Percentiles rank a stretch among this genome's conserved stretches.
phyloP scores from a whole-genome alignment of 1,284 basidiomycete genomes.

The Mycena sp. region DNA sequence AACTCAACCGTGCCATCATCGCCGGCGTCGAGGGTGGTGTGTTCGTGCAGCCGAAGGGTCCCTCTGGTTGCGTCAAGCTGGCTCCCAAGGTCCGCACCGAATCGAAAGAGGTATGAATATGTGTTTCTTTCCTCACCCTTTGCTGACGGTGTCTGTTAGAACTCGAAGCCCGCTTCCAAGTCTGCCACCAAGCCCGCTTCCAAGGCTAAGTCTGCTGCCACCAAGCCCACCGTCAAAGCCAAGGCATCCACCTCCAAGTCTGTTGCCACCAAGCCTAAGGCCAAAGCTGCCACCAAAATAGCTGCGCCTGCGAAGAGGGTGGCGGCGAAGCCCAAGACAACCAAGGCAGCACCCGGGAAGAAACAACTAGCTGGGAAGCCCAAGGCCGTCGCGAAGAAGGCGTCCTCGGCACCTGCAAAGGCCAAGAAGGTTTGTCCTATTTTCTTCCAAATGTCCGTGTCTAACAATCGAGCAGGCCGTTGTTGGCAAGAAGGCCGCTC shows the following conservation, averaged over 20 bases:
- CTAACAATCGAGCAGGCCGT: constrained; percentile 15
- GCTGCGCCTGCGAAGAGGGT: constrained; percentile 15
- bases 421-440: constrained; percentile 22
- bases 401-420: constrained; percentile 10
- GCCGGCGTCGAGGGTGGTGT: constrained; percentile 22
- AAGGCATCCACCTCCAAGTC: constrained; percentile 8
- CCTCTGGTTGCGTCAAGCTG: constrained; percentile 26
- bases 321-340: not conserved
- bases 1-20: constrained; percentile 28
- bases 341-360: constrained; percentile 17
- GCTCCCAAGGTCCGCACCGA: constrained; percentile 20
- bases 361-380: constrained; percentile 19
- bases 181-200: not conserved
- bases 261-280: constrained; percentile 1
- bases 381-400: constrained; percentile 20
- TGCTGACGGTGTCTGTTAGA: not conserved
- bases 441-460: not conserved
- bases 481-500: constrained; percentile 21
- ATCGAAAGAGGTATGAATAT: constrained; percentile 21
- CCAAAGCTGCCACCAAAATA: constrained; percentile 5
- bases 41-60: constrained; percentile 29
- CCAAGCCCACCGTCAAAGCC: no score
- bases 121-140: not conserved
- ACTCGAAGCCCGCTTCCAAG: constrained; percentile 28
- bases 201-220: no score